phyloP scores from a whole-genome alignment of 73 alveolate genomes.

The Paramecium pentaurelia region DNA sequence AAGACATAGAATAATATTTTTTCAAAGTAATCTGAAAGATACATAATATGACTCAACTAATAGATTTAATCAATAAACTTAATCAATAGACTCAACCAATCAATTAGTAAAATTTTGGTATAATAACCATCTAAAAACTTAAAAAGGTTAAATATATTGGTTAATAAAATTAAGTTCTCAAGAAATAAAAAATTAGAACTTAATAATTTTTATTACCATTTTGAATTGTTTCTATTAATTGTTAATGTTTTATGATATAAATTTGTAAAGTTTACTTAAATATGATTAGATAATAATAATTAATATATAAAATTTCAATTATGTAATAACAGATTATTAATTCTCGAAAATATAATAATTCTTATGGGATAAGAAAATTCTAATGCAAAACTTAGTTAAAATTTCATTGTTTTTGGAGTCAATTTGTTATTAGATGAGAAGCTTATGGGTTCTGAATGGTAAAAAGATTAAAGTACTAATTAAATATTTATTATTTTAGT shows the following conservation, averaged over 20 bases:
- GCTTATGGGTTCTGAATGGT: neutral
- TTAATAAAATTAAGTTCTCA: neutral
- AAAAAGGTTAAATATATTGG: neutral
- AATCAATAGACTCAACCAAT: no score
- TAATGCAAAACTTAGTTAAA: neutral
- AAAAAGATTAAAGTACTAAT: neutral
- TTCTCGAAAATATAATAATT: neutral
- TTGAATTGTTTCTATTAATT: neutral
- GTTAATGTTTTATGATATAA: no score
- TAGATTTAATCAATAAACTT: no score
- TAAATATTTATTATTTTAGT: neutral
- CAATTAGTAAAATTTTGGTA: no score
- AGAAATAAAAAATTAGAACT: neutral
- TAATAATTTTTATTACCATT: neutral
- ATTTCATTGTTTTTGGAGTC: neutral
- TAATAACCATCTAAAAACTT: neutral
- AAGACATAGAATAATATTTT: neutral
- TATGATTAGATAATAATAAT: no score
- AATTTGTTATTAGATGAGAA: neutral
- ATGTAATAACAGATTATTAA: neutral
- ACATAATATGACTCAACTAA: neutral
- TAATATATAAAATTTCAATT: no score
- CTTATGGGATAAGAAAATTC: neutral
- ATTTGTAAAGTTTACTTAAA: no score
- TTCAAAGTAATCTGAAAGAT: neutral